Conservation (phyloP, 202 grass and related monocot species). For the Brachypodium distachyon region DNA sequence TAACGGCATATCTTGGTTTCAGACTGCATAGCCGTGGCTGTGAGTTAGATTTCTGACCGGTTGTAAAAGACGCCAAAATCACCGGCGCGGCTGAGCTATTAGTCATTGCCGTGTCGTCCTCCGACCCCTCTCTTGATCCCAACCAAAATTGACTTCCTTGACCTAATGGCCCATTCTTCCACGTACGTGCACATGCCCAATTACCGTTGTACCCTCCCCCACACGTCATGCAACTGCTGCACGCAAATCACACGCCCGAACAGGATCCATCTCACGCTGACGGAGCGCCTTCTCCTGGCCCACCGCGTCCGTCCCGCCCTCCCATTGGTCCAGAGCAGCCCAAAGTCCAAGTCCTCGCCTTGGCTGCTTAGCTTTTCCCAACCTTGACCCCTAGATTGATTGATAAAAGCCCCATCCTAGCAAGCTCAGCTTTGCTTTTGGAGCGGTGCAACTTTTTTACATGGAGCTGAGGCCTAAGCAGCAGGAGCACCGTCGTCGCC, state of each 20-base stretch:
- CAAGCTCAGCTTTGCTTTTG: not conserved
- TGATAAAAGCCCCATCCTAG: conserved; percentile 23
- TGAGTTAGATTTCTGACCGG: conserved; percentile 24
- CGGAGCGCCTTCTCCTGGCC: not conserved
- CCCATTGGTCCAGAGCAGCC: conserved; percentile 13
- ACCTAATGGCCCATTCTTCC: conserved; percentile 2
- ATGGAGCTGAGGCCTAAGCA: conserved; percentile 24
- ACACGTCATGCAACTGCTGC: not conserved
- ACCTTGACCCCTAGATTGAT: conserved; percentile 20
- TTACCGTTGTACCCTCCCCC: not conserved
- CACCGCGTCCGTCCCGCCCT: not conserved
- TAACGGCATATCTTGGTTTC: no score
- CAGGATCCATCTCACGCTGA: not conserved
- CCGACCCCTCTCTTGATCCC: conserved; percentile 7
- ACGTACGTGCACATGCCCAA: not conserved
- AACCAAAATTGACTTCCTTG: conserved; percentile 30
- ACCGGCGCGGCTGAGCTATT: not conserved
- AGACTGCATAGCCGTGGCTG: no score
- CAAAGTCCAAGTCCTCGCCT: conserved; percentile 26
- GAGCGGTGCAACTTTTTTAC: conserved; percentile 3
- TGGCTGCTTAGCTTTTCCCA: conserved; percentile 14
- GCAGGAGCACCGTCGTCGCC: not conserved
- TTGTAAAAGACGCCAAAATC: not conserved
- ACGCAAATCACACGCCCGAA: not conserved
- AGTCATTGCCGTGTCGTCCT: conserved; percentile 23